Evolutionary conservation across 2,329 filamentous ascomycete species (phyloP).

Genomic region (Claviceps arundinis): DNA sequence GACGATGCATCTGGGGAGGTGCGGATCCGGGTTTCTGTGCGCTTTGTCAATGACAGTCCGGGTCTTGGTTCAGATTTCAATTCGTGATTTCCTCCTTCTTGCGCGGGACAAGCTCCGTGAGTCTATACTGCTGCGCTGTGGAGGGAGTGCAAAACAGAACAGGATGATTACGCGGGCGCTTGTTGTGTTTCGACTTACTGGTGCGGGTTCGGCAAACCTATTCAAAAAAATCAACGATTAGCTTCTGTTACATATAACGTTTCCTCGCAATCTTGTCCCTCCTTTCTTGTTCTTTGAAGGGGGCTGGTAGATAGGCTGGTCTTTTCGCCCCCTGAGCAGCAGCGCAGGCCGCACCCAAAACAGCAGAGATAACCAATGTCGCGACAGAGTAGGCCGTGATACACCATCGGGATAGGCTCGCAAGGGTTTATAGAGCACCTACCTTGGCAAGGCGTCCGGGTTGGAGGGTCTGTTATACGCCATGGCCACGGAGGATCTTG

Average conservation of each 20-base stretch:
- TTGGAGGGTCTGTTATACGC: slow-evolving; percentile 91
- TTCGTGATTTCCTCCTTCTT: too few relatives aligned
- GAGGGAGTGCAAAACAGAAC: too few relatives aligned
- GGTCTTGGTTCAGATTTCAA: too few relatives aligned
- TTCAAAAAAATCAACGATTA: background rate
- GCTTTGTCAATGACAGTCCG: background rate
- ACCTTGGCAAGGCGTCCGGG: slow-evolving; percentile 88
- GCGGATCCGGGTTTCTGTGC: slow-evolving; percentile 24
- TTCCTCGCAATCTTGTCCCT: background rate
- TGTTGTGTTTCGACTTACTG: slow-evolving; percentile 29
- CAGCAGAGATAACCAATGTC: slow-evolving; percentile 1
- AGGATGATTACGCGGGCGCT: slow-evolving; percentile 3
- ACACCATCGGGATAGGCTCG: background rate
- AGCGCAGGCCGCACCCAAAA: background rate
- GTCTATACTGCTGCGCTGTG: too few relatives aligned
- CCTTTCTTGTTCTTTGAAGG: background rate
- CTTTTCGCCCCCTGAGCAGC: background rate
- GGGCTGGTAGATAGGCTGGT: background rate
- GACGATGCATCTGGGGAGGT: slow-evolving; percentile 18
- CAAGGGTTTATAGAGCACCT: slow-evolving; percentile 24
- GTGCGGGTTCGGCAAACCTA: slow-evolving; percentile 64
- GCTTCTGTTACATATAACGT: background rate
- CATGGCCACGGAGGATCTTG: slow-evolving; percentile 39
- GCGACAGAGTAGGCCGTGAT: background rate
- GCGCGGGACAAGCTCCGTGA: too few relatives aligned